phyloP scores from a whole-genome alignment of 2,329 filamentous ascomycete genomes.

The Septoria linicola region DNA sequence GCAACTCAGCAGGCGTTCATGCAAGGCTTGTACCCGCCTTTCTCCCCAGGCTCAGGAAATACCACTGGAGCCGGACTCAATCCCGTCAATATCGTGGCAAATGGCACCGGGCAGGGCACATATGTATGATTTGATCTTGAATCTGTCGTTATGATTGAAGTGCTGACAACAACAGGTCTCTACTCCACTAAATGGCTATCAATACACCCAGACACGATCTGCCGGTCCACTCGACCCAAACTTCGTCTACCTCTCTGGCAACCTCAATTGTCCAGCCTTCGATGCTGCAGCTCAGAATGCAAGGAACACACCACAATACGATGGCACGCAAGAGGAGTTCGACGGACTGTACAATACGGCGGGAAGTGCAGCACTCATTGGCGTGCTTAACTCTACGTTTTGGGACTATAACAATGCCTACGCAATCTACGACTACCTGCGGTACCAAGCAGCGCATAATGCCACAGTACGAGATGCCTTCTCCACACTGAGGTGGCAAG shows the following conservation, averaged over 20 bases:
- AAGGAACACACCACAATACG: conserved; percentile 36
- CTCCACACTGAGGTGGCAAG: conserved; percentile 30
- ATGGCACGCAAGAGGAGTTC: conserved; percentile 37
- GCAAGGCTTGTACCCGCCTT: conserved; percentile 61
- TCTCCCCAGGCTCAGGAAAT: conserved; percentile 31
- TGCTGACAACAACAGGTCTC: conserved; percentile 35
- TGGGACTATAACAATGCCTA: conserved; percentile 55
- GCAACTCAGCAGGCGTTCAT: conserved; percentile 61
- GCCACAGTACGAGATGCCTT: conserved; percentile 40
- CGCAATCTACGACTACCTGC: conserved; percentile 56
- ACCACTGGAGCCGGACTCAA: conserved; percentile 36
- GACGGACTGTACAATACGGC: conserved; percentile 50
- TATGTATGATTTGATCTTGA: conserved; percentile 12
- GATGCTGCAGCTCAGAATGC: conserved; percentile 43
- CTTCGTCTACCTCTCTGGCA: conserved; percentile 52
- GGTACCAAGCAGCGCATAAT: conserved; percentile 56
- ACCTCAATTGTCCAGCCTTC: conserved; percentile 33
- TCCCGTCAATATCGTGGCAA: conserved; percentile 47
- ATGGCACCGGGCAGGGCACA: conserved; percentile 39
- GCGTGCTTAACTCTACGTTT: conserved; percentile 39
- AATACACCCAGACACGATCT: conserved; percentile 54
- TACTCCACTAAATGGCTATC: conserved; percentile 56
- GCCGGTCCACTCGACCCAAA: conserved; percentile 48
- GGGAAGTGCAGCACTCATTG: conserved; percentile 45
- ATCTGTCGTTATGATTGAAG: too few relatives aligned